Evolutionary conservation across 305 asterid species (phyloP).

Genomic region (Ilex paraguariensis): DNA sequence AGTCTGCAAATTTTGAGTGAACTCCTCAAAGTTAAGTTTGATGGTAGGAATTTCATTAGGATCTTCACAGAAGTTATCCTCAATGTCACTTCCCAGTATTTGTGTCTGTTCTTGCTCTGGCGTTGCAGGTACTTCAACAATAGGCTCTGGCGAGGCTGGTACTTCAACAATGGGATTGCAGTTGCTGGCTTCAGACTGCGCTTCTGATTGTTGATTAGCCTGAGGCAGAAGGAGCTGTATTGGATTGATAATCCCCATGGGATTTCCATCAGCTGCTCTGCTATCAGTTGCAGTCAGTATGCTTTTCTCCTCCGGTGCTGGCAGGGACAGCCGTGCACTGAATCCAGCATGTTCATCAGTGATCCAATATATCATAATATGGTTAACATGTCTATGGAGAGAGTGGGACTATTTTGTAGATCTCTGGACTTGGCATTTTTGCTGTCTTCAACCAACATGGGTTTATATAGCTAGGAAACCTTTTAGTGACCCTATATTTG

Average conservation of each 20-base stretch:
- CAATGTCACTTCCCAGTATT: slow-evolving; percentile 56
- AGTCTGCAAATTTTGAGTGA: slow-evolving; percentile 74
- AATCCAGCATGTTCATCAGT: slow-evolving; percentile 24
- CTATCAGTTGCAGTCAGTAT: slow-evolving; percentile 44
- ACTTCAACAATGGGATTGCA: slow-evolving; percentile 45
- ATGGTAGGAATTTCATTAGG: slow-evolving; percentile 87
- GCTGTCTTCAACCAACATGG: neutral
- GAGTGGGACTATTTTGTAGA: no score
- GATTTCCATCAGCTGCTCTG: slow-evolving; percentile 37
- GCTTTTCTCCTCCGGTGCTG: slow-evolving; percentile 85
- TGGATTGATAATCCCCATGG: slow-evolving; percentile 33
- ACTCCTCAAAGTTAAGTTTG: slow-evolving; percentile 73
- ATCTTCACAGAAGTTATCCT: slow-evolving; percentile 52
- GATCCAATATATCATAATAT: neutral
- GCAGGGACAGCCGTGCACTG: slow-evolving; percentile 95
- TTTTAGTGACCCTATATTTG: no score
- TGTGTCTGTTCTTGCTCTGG: slow-evolving; percentile 54
- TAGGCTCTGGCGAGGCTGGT: slow-evolving; percentile 33
- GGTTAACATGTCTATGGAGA: neutral
- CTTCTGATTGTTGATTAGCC: slow-evolving; percentile 24
- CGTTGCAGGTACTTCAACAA: slow-evolving; percentile 61
- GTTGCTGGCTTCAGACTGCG: slow-evolving; percentile 29
- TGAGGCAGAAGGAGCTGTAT: slow-evolving; percentile 58
- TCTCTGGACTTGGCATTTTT: slow-evolving; percentile 8
- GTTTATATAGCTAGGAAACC: no score